These are phyloP conservation scores for Dictyostelium brefeldianum DNA, from an alignment of 78 protist species.

Conservation along the genomic window DNA sequence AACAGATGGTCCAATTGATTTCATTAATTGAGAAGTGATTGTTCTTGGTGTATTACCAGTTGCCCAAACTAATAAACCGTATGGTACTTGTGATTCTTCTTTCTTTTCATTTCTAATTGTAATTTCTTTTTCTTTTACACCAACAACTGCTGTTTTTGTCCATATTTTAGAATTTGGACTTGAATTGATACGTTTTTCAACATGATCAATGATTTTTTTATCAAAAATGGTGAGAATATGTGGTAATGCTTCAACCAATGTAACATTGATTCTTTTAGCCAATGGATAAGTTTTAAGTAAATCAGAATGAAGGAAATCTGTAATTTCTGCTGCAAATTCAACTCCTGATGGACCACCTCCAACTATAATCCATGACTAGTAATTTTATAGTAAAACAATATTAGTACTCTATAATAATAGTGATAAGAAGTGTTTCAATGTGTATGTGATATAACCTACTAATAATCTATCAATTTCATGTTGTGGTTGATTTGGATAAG, in stretches of 20 bases:
- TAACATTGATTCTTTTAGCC: constrained; percentile 38
- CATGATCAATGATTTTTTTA: constrained; percentile 68
- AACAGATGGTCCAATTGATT: constrained; percentile 7
- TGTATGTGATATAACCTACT: too few relatives aligned
- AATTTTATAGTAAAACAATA: too few relatives aligned
- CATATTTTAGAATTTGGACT: constrained; percentile 27
- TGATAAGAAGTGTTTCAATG: too few relatives aligned
- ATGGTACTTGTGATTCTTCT: constrained; percentile 12
- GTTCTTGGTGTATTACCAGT: constrained; percentile 70
- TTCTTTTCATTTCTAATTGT: constrained; percentile 33
- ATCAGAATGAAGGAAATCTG: constrained; percentile 84
- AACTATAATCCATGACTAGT: too few relatives aligned
- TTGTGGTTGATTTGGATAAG: constrained; percentile 83
- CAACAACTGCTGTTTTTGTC: constrained; percentile 64
- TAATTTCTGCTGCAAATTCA: constrained; percentile 84
- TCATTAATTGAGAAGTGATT: constrained; percentile 14
- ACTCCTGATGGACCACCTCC: constrained; percentile 90
- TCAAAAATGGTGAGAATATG: constrained; percentile 65
- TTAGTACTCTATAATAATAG: too few relatives aligned
- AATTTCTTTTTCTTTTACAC: constrained; percentile 35
- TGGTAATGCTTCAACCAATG: constrained; percentile 78
- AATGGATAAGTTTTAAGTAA: constrained; percentile 43
- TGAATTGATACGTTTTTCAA: constrained; percentile 42
- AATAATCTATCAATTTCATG: constrained; percentile 79
- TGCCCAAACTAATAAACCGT: constrained; percentile 74